Percentiles rank a stretch among this genome's conserved stretches.
Conservation (phyloP, 23 red algal species). For the Cyanidioschyzon merolae region DNA sequence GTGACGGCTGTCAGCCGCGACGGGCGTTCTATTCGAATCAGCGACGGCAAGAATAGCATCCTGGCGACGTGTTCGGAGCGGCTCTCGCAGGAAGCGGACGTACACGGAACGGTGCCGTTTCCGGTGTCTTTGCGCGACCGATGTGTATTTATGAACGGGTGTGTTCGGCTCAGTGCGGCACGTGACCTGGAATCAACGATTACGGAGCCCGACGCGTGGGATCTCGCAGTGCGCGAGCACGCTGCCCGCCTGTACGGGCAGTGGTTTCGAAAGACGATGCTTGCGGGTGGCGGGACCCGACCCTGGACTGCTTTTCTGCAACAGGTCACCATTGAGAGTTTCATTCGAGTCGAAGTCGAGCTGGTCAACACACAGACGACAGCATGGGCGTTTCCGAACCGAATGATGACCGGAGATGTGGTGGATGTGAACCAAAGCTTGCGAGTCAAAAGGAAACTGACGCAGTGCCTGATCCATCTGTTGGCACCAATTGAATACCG, state of each 20-base stretch:
- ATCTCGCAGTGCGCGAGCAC: background rate
- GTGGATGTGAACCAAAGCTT: background rate
- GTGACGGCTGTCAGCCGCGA: background rate
- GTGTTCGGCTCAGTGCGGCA: background rate
- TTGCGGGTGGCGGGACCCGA: background rate
- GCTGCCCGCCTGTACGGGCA: background rate
- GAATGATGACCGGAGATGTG: background rate
- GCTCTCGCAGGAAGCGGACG: background rate
- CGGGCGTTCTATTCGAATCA: background rate
- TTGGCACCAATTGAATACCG: background rate
- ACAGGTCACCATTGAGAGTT: background rate
- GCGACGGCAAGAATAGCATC: background rate
- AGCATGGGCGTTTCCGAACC: background rate
- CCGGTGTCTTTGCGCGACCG: background rate
- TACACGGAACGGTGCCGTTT: background rate
- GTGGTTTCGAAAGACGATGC: background rate
- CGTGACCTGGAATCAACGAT: background rate
- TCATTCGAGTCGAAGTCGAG: background rate
- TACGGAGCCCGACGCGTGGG: background rate
- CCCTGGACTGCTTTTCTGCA: background rate
- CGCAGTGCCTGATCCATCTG: background rate
- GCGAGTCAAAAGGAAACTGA: background rate
- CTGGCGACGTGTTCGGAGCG: background rate
- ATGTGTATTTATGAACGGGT: background rate
- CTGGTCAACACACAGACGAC: background rate